A percentile compares a stretch with the other conserved stretches of the same genome.
Conservation (phyloP, 805 yeast genomes). For the Yueomyces sinensis region DNA sequence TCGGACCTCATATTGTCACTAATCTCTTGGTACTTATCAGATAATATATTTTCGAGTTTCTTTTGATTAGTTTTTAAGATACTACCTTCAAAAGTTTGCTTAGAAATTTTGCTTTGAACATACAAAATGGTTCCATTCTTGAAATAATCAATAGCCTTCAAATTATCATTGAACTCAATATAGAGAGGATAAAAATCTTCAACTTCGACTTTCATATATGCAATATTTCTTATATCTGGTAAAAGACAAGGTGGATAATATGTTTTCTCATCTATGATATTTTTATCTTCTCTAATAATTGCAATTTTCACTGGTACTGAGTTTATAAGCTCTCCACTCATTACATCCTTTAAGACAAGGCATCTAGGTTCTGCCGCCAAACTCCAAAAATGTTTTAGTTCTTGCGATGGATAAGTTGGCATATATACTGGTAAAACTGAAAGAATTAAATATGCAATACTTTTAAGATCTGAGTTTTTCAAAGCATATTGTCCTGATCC, state of each 20-base stretch:
- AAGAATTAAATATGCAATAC: conserved; percentile 35
- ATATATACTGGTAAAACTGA: conserved; percentile 52
- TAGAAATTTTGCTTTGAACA: conserved; percentile 7
- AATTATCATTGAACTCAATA: conserved; percentile 24
- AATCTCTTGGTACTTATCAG: too few relatives aligned
- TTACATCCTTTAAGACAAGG: conserved; percentile 60
- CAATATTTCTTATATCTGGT: conserved; percentile 43
- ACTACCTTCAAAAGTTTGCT: background rate
- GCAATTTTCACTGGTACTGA: conserved; percentile 28
- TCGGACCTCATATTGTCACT: too few relatives aligned
- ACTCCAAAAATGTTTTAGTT: conserved; percentile 84
- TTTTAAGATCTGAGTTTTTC: conserved; percentile 37
- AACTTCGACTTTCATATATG: conserved; percentile 32
- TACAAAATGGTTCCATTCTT: conserved; percentile 17
- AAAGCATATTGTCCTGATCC: conserved; percentile 92
- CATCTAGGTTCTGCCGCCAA: conserved; percentile 72
- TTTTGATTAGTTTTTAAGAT: too few relatives aligned
- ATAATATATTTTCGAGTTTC: too few relatives aligned
- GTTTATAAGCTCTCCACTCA: conserved; percentile 41
- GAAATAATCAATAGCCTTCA: conserved; percentile 13
- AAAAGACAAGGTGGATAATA: conserved; percentile 52
- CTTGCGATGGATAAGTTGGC: conserved; percentile 52
- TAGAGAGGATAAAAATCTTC: conserved; percentile 40
- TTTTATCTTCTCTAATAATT: conserved; percentile 19
- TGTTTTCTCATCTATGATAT: conserved; percentile 18